These are phyloP conservation scores for Emmonsiellopsis sp. DNA, from an alignment of 2,329 filamentous ascomycete genomes.

Conservation along the genomic window DNA sequence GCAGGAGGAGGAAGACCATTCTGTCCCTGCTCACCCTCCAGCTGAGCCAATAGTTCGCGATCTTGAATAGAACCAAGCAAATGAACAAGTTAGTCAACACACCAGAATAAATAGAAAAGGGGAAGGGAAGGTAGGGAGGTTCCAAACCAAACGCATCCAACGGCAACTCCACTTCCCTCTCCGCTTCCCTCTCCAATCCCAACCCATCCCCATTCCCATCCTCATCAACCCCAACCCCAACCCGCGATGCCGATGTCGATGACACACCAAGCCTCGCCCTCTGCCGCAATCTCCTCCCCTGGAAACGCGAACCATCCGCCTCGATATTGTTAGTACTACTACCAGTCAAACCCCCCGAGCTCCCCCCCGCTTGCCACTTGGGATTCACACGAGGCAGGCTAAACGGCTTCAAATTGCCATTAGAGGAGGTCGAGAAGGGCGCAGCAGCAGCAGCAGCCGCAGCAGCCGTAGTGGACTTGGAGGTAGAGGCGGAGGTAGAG, in stretches of 20 bases:
- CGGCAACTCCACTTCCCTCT: constrained; percentile 21
- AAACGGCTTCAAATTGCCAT: no score
- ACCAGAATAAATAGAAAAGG: neutral
- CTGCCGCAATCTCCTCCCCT: no score
- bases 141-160: constrained; percentile 43
- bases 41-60: constrained; percentile 29
- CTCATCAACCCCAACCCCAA: no score
- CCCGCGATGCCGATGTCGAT: no score
- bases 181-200: neutral
- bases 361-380: no score
- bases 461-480: neutral
- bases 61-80: constrained; percentile 17
- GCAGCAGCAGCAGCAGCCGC: neutral
- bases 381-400: no score
- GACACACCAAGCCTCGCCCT: no score
- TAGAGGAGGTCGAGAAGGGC: no score
- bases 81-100: constrained; percentile 8
- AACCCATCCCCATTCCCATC: no score
- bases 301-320: no score
- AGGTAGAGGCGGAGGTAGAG: neutral
- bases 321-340: no score
- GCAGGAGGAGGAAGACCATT: neutral
- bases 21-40: constrained; percentile 11
- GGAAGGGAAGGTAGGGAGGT: neutral
- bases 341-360: no score